phyloP scores from a whole-genome alignment of 2,329 filamentous ascomycete genomes.

The Tolypocladium pustulatum region DNA sequence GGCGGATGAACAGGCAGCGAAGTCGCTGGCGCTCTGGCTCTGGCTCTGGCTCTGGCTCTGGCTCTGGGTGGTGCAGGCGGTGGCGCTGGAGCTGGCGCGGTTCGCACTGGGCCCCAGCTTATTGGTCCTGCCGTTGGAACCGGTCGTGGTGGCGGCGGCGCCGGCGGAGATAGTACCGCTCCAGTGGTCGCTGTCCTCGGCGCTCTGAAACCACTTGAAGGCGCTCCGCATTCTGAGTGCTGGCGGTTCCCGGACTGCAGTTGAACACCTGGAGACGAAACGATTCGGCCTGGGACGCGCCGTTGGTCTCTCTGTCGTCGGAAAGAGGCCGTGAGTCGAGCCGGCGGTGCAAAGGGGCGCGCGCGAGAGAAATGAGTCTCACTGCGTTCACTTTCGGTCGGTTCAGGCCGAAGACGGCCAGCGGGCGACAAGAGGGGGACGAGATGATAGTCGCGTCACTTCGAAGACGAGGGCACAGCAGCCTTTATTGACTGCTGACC shows the following conservation, averaged over 20 bases:
- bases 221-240: constrained; percentile 5
- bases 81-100: constrained; percentile 1
- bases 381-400: neutral
- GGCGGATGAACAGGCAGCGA: constrained; percentile 7
- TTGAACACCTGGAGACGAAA: neutral
- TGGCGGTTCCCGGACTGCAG: neutral
- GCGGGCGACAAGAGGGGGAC: neutral
- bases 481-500: neutral
- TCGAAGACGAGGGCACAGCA: neutral
- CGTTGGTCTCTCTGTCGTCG: neutral
- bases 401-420: neutral
- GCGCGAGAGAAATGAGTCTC: neutral
- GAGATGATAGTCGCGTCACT: neutral
- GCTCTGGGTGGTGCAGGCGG: constrained; percentile 2
- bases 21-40: constrained; percentile 4
- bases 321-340: neutral
- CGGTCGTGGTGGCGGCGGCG: neutral
- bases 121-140: neutral
- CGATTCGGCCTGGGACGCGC: no score
- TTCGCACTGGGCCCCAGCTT: neutral
- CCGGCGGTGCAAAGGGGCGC: neutral
- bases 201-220: constrained; percentile 17
- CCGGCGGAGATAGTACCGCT: neutral
- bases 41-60: constrained; percentile 3
- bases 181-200: constrained; percentile 10